These are phyloP conservation scores for Phytophthora tubulina DNA, from an alignment of 352 stramenopile genomes.

Conservation along the genomic window DNA sequence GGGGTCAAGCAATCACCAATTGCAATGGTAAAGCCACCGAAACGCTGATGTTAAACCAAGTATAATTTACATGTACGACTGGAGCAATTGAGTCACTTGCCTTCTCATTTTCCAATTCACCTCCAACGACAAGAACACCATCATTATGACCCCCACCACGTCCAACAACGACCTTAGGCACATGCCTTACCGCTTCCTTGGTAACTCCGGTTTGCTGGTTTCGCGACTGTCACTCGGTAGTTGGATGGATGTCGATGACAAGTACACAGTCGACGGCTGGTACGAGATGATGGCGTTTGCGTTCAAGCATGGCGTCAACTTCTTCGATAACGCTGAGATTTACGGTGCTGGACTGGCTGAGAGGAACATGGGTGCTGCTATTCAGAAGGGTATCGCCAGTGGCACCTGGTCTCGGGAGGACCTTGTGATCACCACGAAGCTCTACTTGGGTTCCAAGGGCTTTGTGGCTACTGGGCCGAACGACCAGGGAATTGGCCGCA, in stretches of 20 bases:
- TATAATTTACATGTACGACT: neutral
- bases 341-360: too few species aligned
- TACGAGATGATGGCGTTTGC: too few species aligned
- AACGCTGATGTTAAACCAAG: too few species aligned
- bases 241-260: too few species aligned
- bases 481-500: conserved; percentile 41
- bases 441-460: conserved; percentile 50
- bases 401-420: conserved; percentile 42
- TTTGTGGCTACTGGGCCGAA: conserved; percentile 29
- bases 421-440: conserved; percentile 73
- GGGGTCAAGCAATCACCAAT: too few species aligned
- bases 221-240: conserved; percentile 1
- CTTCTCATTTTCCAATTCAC: conserved; percentile 17
- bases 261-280: too few species aligned
- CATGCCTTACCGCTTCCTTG: conserved; percentile 38
- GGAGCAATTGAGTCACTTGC: conserved; percentile 30
- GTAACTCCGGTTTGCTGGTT: conserved; percentile 36
- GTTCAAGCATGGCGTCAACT: too few species aligned
- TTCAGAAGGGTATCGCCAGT: conserved; percentile 43
- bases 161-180: neutral
- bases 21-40: too few species aligned
- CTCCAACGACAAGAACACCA: neutral
- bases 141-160: neutral
- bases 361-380: conserved; percentile 38
- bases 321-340: too few species aligned